Percentiles rank a stretch among this genome's conserved stretches.
Evolutionary conservation across 73 alveolate genomes (phyloP).

Genomic region (Urostyla sp.): DNA sequence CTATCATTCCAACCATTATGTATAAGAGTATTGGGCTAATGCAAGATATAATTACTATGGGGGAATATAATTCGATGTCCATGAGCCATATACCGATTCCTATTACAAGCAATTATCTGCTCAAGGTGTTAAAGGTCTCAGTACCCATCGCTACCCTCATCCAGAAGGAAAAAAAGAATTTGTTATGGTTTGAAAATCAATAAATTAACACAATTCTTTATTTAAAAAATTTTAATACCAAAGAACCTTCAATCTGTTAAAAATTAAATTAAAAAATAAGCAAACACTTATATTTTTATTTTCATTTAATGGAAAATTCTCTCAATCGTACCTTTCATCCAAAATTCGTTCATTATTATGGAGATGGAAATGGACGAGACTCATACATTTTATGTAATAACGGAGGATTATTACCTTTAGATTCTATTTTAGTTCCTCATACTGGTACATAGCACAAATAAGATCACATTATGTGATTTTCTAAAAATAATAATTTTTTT

Average conservation of each 20-base stretch:
- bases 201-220: no score
- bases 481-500: no score
- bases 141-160: background rate
- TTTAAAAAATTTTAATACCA: no score
- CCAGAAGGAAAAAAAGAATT: background rate
- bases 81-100: constrained; percentile 72
- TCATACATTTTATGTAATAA: constrained; percentile 63
- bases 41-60: constrained; percentile 38
- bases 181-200: no score
- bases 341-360: constrained; percentile 67
- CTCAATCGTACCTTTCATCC: constrained; percentile 76
- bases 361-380: constrained; percentile 84
- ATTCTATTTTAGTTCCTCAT: no score
- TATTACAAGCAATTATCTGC: constrained; percentile 18
- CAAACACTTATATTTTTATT: no score
- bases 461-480: no score
- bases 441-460: no score
- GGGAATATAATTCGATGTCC: constrained; percentile 66
- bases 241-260: no score
- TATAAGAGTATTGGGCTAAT: constrained; percentile 60
- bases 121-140: no score
- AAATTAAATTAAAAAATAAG: no score
- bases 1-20: constrained; percentile 21
- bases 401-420: constrained; percentile 63
- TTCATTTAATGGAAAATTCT: no score